Percentiles rank a stretch among this genome's conserved stretches.
Conservation (phyloP, 2,329 filamentous ascomycete genomes). For the Cladophialophora chaetospira region DNA sequence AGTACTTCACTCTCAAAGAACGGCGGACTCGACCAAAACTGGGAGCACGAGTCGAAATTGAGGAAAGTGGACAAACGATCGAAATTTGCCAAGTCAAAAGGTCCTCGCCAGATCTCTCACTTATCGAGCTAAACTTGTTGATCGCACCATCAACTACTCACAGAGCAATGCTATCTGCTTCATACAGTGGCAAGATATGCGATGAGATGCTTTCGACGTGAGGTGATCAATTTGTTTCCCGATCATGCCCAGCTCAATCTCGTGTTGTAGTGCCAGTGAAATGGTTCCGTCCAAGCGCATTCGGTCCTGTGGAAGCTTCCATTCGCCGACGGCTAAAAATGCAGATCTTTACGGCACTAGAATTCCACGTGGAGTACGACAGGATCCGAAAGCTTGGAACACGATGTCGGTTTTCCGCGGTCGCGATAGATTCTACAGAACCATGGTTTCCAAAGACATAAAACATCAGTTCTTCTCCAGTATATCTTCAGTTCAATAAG, state of each 20-base stretch:
- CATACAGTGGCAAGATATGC: too few relatives aligned
- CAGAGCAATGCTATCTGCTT: too few relatives aligned
- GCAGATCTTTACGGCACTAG: not conserved
- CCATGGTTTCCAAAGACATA: not conserved
- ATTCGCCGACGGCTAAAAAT: not conserved
- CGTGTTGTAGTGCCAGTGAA: not conserved
- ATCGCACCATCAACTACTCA: too few relatives aligned
- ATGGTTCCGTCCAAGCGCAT: not conserved
- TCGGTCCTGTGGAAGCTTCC: conserved; percentile 1
- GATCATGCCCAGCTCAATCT: not conserved
- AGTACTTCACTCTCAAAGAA: not conserved
- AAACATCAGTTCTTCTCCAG: not conserved
- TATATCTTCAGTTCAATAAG: too few relatives aligned
- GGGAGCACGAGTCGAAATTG: not conserved
- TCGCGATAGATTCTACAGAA: not conserved
- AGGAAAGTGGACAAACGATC: not conserved
- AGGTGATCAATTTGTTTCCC: not conserved
- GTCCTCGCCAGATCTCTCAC: not conserved
- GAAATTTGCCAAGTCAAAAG: conserved; percentile 6
- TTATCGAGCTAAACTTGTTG: not conserved
- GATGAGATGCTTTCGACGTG: too few relatives aligned
- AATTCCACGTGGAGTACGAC: not conserved
- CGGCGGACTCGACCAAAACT: not conserved
- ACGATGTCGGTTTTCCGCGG: not conserved
- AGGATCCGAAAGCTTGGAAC: too few relatives aligned